Percentiles rank a stretch among this genome's conserved stretches.
phyloP scores from a whole-genome alignment of 2,329 filamentous ascomycete genomes.

The Ophioceras dolichostomum region DNA sequence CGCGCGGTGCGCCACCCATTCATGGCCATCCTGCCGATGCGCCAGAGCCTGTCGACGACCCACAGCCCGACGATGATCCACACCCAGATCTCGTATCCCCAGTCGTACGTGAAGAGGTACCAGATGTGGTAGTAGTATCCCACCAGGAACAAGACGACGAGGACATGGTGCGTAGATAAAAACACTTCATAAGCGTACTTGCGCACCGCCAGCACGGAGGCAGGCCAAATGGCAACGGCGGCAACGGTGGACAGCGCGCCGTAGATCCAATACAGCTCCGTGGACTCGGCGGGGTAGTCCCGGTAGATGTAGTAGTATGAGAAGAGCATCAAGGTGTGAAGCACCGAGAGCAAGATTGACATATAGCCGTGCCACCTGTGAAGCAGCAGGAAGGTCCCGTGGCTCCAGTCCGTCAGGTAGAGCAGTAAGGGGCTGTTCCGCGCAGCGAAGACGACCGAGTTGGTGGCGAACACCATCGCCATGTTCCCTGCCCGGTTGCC shows the following conservation, averaged over 20 bases:
- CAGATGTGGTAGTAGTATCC: constrained; percentile 6
- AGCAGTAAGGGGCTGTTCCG: constrained; percentile 39
- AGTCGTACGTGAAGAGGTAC: constrained; percentile 16
- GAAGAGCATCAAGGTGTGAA: constrained; percentile 32
- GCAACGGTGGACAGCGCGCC: constrained; percentile 2
- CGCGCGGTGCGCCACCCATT: constrained; percentile 15
- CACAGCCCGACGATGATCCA: constrained; percentile 28
- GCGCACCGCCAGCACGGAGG: neutral
- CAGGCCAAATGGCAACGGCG: neutral
- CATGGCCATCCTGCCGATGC: constrained; percentile 28
- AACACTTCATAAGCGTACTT: constrained; percentile 4
- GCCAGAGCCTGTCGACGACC: constrained; percentile 20
- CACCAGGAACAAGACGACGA: constrained; percentile 3
- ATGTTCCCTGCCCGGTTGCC: constrained; percentile 5
- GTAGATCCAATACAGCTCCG: constrained; percentile 3
- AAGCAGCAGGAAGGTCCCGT: constrained; percentile 33
- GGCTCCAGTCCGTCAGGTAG: constrained; percentile 34
- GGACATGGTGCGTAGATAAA: constrained; percentile 3
- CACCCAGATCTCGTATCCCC: constrained; percentile 35
- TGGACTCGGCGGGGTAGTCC: constrained; percentile 12
- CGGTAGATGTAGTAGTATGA: constrained; percentile 27
- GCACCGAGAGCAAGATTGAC: constrained; percentile 26
- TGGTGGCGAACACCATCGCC: constrained; percentile 6
- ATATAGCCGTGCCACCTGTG: constrained; percentile 36
- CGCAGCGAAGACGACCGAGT: constrained; percentile 29